Percentiles rank a stretch among this genome's conserved stretches.
Conservation (phyloP, 805 yeast species). For the Hanseniaspora nectarophila region DNA sequence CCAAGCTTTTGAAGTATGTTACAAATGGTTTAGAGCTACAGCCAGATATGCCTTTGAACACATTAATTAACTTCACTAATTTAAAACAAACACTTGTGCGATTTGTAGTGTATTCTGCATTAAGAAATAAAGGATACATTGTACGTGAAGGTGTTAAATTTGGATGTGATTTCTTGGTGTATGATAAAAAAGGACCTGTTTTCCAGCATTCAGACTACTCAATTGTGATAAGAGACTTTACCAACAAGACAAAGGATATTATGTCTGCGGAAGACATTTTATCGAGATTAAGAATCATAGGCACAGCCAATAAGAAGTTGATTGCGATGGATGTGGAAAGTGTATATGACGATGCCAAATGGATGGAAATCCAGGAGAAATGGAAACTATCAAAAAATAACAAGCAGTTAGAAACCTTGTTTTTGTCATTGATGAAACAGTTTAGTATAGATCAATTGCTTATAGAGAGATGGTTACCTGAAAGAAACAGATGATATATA, state of each 20-base stretch:
- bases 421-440: background rate
- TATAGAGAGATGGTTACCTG: conserved; percentile 76
- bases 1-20: conserved; percentile 1
- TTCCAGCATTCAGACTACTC: conserved; percentile 89
- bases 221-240: conserved; percentile 32
- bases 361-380: conserved; percentile 22
- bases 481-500: conserved; percentile 58
- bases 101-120: conserved; percentile 1
- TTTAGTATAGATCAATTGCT: conserved; percentile 48
- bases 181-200: conserved; percentile 79
- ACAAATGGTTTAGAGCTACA: background rate
- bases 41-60: conserved; percentile 9
- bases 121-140: conserved; percentile 65
- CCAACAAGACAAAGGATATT: background rate
- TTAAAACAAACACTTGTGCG: background rate
- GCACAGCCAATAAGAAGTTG: conserved; percentile 73
- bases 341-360: conserved; percentile 31
- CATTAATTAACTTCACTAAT: background rate
- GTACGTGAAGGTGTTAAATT: conserved; percentile 84
- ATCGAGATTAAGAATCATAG: conserved; percentile 64
- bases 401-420: background rate
- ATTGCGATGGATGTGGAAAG: conserved; percentile 55
- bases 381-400: background rate
- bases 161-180: conserved; percentile 74
- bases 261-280: conserved; percentile 43